Evolutionary conservation across 495 filamentous ascomycete genomes (phyloP).

Genomic region (Xylaria sp.): DNA sequence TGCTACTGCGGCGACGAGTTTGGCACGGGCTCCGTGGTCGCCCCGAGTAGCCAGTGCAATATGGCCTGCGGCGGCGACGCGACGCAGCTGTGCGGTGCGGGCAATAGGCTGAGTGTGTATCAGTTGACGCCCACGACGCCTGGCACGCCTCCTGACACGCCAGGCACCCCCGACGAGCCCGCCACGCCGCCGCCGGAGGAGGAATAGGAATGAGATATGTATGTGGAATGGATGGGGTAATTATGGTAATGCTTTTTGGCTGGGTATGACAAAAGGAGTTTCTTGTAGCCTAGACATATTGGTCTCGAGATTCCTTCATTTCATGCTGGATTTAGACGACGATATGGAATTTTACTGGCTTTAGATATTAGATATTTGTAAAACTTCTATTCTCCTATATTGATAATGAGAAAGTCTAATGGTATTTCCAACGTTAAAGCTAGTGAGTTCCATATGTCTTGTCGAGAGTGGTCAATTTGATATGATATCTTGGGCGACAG

Average conservation of each 20-base stretch:
- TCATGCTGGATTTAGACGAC: conserved; percentile 4
- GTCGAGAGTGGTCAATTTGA: not conserved
- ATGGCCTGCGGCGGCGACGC: conserved; percentile 51
- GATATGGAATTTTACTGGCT: not conserved
- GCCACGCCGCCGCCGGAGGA: conserved; percentile 18
- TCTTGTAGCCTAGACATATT: not conserved
- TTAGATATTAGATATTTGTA: conserved; percentile 8
- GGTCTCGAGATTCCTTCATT: conserved; percentile 1
- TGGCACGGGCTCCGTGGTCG: conserved; percentile 37
- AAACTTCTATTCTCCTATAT: not conserved
- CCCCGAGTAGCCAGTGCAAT: conserved; percentile 45
- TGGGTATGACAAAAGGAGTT: conserved; percentile 5
- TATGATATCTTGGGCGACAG: not conserved
- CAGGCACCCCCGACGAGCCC: not conserved
- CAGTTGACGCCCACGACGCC: conserved; percentile 15
- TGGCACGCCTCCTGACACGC: not conserved
- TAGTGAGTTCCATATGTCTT: not conserved
- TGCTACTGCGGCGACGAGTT: conserved; percentile 52
- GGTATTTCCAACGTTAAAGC: not conserved
- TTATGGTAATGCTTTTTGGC: not conserved
- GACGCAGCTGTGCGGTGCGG: conserved; percentile 52
- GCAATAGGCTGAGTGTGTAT: conserved; percentile 52
- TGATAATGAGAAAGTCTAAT: not conserved
- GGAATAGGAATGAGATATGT: conserved; percentile 24
- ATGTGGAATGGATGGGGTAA: not conserved